Base-by-base conservation (phyloP, 768 basidiomycete genomes). In the Trametes cinnabarina region DNA sequence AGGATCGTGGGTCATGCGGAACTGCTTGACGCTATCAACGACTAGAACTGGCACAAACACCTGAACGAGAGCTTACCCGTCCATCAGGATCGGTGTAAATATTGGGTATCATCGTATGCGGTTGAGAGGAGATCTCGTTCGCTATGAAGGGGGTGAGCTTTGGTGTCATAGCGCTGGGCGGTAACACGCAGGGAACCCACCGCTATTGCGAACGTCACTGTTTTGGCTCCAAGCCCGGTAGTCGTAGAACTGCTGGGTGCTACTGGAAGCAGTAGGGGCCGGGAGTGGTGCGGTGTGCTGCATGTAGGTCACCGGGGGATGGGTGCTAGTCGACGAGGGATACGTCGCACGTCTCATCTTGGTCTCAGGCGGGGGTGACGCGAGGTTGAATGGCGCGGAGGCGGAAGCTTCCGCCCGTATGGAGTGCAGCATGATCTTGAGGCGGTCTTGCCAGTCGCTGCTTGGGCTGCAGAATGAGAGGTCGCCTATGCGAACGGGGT, bases 381-480 rank as follows among this genome's bases (percentile, higher is more conserved):
- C 17, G 28, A 32, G 17, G 20, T 30, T 35, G 52, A 20, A 28
- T 7, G 40, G 35, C 1, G 40, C 25, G 4, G 52, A 42, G 11
- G n/a, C 5, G n/a, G 58, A 52, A 4, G 19, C 30, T 14, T 53
- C 54, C 11, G 30, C 34, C 40, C 55, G 34, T 2, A 32, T 15
- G 4, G 40, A 15, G 41, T 34, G 40, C 17, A 47, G 25, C 44
- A 47, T 51, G 23, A 6, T 32, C 42, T 62, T 63, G 37, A 66
- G 47, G 17, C 40, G 49, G 23, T 62, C 58, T 34, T 66, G 65
- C 65, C 65, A 66, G 22, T 52, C 60, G 25, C 53, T 63, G 17
- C 55, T 63, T 11, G 65, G 65, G 20, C 47, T 66, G 19, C 60
- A 52, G 17, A 62, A 44, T 2, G 56, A 51, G 19, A 57, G 49